Conservation (phyloP, 495 filamentous ascomycete genomes). For the Immersiella caudata region DNA sequence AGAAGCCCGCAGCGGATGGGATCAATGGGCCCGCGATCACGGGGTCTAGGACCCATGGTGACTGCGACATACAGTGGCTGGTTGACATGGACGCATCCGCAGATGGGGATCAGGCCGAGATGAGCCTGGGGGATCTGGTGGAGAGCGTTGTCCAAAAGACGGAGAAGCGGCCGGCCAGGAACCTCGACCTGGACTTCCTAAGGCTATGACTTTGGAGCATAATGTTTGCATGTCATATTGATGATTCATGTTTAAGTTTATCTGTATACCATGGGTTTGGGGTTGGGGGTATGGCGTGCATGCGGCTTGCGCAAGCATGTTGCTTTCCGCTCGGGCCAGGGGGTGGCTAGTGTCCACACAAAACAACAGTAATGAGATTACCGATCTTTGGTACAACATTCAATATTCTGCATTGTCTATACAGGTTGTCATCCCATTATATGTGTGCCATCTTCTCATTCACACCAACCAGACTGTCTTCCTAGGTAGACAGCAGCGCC, state of each 20-base stretch:
- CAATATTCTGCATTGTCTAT: too few species aligned
- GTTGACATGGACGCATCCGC: not conserved
- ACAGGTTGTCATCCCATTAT: too few species aligned
- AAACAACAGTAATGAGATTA: not conserved
- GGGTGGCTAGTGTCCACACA: not conserved
- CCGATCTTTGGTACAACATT: not conserved
- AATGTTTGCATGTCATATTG: not conserved
- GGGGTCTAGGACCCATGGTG: not conserved
- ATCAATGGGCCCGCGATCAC: not conserved
- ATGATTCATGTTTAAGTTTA: not conserved
- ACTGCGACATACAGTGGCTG: not conserved
- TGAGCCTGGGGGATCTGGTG: not conserved
- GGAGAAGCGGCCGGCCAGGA: not conserved
- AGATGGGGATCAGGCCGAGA: not conserved
- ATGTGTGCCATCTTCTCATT: too few species aligned
- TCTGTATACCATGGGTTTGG: not conserved
- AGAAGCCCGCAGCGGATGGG: not conserved
- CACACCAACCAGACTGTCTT: constrained; percentile 9
- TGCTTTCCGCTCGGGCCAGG: not conserved
- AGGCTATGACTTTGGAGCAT: not conserved
- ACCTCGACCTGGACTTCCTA: not conserved
- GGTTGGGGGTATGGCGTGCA: not conserved
- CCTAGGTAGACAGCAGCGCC: constrained; percentile 6
- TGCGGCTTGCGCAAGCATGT: not conserved
- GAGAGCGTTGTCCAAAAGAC: not conserved